Evolutionary conservation across 1,139 yeast species (phyloP), one percentile per base, ranked within the genome.

Genomic region (Suhomyces anneliseae): DNA sequence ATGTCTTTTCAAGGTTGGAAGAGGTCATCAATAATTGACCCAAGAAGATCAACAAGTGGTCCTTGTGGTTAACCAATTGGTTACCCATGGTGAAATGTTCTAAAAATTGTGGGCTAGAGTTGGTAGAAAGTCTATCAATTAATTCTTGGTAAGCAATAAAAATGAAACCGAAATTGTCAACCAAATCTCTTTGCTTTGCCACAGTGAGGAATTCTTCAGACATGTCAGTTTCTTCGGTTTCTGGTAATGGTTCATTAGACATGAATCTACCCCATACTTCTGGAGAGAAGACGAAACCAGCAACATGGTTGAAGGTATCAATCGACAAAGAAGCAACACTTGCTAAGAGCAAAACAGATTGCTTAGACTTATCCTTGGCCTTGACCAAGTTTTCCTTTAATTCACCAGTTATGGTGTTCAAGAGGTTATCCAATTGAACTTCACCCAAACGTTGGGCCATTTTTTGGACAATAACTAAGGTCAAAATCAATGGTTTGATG

Each of bases 11-110:
- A 34, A 80, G 66, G 44, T 74, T 74, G 0, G 95, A 82, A 0
- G 89, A 75, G 0, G 85, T 77, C 63, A 85, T 81, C 45, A 90
- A 72, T 4, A 88, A 73, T 60, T 81, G 86, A 11, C 90, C 82
- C 54, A 88, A 65, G 43, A 85, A 72, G 46, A 84, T 79, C 37
- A 89, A 68, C 15, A 90, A 68, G 42, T 81, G 81, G 56, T 90
- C 96, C 57, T 87, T 87, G 60, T 69, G 78, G 1, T 60, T 54
- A 11, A 64, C 50, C 46, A 85, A 59, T 12, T 73, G 68, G 45
- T 50, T 46, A 14, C 40, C 51, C 10, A 49, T 38, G 14, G 47
- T 32, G 36, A 56, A 55, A n/a, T 52, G 54, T 6, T 44, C 49
- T 11, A 50, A 44, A 39, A 44, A 55, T 34, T 51, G 54, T 4